Evolutionary conservation across 2,329 filamentous ascomycete species (phyloP).

Genomic region (Trichoderma cornu-damae): DNA sequence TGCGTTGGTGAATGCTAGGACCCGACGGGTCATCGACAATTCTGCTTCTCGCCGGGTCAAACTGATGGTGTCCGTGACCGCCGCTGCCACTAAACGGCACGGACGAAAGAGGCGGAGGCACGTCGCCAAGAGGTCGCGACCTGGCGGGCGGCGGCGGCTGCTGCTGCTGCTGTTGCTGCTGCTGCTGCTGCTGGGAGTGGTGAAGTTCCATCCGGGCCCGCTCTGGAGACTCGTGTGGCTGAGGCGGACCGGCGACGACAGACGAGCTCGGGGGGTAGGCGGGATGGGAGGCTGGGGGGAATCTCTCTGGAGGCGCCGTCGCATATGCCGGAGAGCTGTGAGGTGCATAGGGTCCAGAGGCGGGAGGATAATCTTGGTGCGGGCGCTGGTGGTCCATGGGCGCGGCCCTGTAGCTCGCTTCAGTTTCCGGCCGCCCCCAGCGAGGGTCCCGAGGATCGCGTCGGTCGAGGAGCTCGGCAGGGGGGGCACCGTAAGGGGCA

Average conservation of each 20-base stretch:
- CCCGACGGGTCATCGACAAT: conserved; percentile 50
- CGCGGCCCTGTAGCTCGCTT: conserved; percentile 31
- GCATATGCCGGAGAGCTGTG: conserved; percentile 31
- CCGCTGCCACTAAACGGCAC: conserved; percentile 43
- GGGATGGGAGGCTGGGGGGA: conserved; percentile 33
- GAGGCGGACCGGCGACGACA: conserved; percentile 24
- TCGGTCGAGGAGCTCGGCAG: conserved; percentile 39
- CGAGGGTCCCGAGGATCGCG: conserved; percentile 31
- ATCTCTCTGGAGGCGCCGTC: conserved; percentile 32
- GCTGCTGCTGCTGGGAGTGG: conserved; percentile 28
- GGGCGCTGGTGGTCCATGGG: conserved; percentile 38
- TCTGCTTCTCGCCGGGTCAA: conserved; percentile 36
- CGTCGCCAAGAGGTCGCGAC: conserved; percentile 43
- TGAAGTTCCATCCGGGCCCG: conserved; percentile 41
- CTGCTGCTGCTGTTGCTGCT: conserved; percentile 24
- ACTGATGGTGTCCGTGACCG: conserved; percentile 37
- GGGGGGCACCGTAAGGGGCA: conserved; percentile 39
- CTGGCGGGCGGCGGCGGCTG: conserved; percentile 36
- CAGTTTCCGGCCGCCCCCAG: conserved; percentile 32
- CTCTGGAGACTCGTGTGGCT: conserved; percentile 48
- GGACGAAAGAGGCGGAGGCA: conserved; percentile 43
- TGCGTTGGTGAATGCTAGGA: conserved; percentile 52
- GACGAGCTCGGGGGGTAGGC: conserved; percentile 27
- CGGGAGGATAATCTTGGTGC: conserved; percentile 46
- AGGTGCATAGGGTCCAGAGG: conserved; percentile 36